Evolutionary conservation across 257 asterid genomes (phyloP), one percentile per base, ranked within the genome.

Genomic region (Ocimum tenuiflorum): DNA sequence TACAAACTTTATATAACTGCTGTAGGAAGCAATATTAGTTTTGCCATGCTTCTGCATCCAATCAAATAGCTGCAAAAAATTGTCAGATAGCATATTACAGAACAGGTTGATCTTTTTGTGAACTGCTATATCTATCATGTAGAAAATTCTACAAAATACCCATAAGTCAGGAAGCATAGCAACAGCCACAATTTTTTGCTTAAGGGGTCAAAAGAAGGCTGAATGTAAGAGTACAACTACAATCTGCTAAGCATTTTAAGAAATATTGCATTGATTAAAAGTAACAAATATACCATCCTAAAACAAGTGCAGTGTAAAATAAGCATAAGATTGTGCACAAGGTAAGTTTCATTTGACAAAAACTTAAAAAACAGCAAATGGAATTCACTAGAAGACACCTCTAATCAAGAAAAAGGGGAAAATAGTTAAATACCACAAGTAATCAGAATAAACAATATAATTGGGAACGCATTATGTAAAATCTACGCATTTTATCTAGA

Each of bases 41-140:
- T 85, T 92, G 51, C 82, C 91, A 65, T 83, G 85, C 70, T 80
- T 81, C 75, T 73, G 79, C 99, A 92, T 92, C 99, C 99, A 92
- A 69, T 86, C 81, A 84, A 92, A 92, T 46, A 86, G 87, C 99
- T 91, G 95, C 88, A 79, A 75, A 41, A 54, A 59, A 57, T 41
- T 19, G 65, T 14, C 39, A 65, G 62, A 55, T 41, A 50, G 42
- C n/a, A 65, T 60, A 29, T 63, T 62, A 77, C 49, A 68, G 46
- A 51, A 38, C 24, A 52, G 36, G 17, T 48, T 38, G 46, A 49
- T 8, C 42, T 62, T 51, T 42, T 24, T 5, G n/a, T n/a, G n/a
- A n/a, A n/a, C n/a, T n/a, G n/a, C n/a, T 62, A 58, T 48, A 10
- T 60, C 70, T 63, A 63, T 52, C 63, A 46, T 15, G 45, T 27